Base-by-base conservation (phyloP, 2,329 filamentous ascomycete species). In the Periglandula ipomoeae region DNA sequence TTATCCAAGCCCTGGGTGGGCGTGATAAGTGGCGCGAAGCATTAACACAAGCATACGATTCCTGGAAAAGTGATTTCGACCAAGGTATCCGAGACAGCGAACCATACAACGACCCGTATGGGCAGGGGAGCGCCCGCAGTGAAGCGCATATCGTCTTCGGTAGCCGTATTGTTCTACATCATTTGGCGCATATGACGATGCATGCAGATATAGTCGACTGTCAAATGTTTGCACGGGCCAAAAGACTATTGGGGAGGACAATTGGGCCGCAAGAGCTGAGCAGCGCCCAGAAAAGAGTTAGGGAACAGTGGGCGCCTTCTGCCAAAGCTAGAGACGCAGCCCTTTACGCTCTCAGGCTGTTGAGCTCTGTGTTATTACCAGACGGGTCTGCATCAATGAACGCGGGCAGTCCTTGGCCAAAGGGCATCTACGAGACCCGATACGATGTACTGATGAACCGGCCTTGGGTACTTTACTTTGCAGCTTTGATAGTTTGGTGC, bases 151-250 rank as follows among this genome's bases (percentile, higher is more conserved):
- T 78, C 13, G 83, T 94, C 26, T 91, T 93, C 58, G 89, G 96
- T 63, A 89, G 85, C 53, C 81, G 89, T 19, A 94, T 86, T 2
- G 91, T 95, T 24, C 73, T 97, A 40, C 90, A 97, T 61, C 89
- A 95, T 59, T 73, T 98, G 11, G 93, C 93, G 0, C 93, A 97
- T 65, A 96, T 98, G 88, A 89, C 89, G 3, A 95, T 95, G 78
- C 89, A 97, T 61, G 89, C 95, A 22, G 91, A 97, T 61, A 89
- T 97, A 47, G 87, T 95, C n/a, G 91, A 97, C 64, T 91, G 89
- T 59, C 91, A 97, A 67, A 94, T 97, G 55, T 96, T 93, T 64
- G 93, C 91, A 5, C 84, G 90, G 8, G 89, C 91, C 1, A 87
- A 84, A 57, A 78, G 90, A 26, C 76, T 96, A 2, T 79, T 97